A percentile compares a stretch with the other conserved stretches of the same genome.
phyloP scores from a whole-genome alignment of 768 basidiomycete species.

The Saitozyma podzolica region DNA sequence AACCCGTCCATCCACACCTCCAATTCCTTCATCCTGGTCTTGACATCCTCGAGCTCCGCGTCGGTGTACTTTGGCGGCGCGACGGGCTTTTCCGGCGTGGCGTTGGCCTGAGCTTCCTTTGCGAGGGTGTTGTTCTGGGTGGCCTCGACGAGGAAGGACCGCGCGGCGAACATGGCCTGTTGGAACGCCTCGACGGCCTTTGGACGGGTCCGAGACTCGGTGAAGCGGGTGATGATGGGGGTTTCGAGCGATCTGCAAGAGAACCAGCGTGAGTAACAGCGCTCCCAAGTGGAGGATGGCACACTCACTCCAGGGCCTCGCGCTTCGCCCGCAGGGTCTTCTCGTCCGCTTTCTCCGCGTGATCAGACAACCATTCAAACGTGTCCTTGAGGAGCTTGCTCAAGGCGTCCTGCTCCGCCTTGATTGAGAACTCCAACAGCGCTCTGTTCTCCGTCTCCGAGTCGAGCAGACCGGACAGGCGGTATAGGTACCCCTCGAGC shows the following conservation, averaged over 20 bases:
- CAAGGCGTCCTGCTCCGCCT: constrained; percentile 68
- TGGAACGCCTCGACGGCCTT: constrained; percentile 84
- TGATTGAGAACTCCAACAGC: constrained; percentile 81
- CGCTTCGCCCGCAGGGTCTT: constrained; percentile 72
- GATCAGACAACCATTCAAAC: constrained; percentile 77
- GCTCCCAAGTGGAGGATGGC: not conserved
- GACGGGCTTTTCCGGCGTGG: constrained; percentile 51
- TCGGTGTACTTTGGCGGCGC: constrained; percentile 76
- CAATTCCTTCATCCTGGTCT: constrained; percentile 73
- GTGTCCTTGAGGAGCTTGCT: constrained; percentile 69
- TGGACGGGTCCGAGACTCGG: constrained; percentile 83
- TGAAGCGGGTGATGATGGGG: constrained; percentile 81
- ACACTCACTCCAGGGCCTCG: constrained; percentile 77
- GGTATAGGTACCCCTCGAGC: constrained; percentile 91
- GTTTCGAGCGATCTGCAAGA: constrained; percentile 66
- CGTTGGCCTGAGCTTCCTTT: constrained; percentile 51
- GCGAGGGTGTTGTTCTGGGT: constrained; percentile 70
- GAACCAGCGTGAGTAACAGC: constrained; percentile 2
- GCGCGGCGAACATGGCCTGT: constrained; percentile 59
- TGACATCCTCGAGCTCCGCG: constrained; percentile 79
- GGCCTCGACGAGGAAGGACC: constrained; percentile 81
- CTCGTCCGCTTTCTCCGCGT: constrained; percentile 79
- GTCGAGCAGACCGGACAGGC: constrained; percentile 75
- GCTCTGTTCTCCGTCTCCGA: constrained; percentile 67
- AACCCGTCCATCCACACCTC: constrained; percentile 79